phyloP scores from a whole-genome alignment of 345 rosid species.

The Hypericum androsaemum region DNA sequence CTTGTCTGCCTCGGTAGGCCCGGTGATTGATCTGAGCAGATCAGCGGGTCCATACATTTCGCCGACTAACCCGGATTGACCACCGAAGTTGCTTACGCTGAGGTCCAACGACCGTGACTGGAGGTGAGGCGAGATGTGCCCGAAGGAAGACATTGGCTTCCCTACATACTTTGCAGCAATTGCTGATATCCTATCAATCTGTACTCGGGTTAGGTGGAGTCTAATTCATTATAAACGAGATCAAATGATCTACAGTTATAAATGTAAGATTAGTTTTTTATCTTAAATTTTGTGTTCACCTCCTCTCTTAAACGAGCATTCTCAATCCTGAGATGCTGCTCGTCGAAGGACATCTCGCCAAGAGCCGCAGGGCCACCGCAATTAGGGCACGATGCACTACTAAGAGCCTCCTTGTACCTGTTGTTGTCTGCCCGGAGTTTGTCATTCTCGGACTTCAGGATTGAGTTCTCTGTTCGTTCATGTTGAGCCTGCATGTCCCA shows the following conservation, averaged over 20 bases:
- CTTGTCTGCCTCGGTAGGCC: slow-evolving; percentile 77
- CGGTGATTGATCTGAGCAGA: slow-evolving; percentile 41
- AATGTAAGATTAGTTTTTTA: neutral
- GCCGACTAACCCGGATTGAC: slow-evolving; percentile 51
- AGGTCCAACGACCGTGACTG: slow-evolving; percentile 46
- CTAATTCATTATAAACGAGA: neutral
- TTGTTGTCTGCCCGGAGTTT: slow-evolving; percentile 74
- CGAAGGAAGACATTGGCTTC: slow-evolving; percentile 44
- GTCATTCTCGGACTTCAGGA: slow-evolving; percentile 74
- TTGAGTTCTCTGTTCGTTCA: slow-evolving; percentile 71
- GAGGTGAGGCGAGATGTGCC: slow-evolving; percentile 35
- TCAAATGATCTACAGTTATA: neutral
- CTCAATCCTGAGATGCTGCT: slow-evolving; percentile 86
- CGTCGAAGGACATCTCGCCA: slow-evolving; percentile 98
- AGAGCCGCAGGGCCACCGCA: slow-evolving; percentile 81
- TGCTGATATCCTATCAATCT: slow-evolving; percentile 80
- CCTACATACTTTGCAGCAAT: slow-evolving; percentile 79
- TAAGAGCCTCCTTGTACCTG: slow-evolving; percentile 71
- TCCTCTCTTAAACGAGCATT: slow-evolving; percentile 81
- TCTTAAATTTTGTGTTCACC: slow-evolving; percentile 22
- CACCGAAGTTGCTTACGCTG: slow-evolving; percentile 41
- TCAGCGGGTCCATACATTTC: slow-evolving; percentile 66
- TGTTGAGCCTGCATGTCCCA: slow-evolving; percentile 51
- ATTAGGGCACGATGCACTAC: slow-evolving; percentile 67
- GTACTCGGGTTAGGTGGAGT: neutral